A percentile compares a stretch with the other conserved stretches of the same genome.
Evolutionary conservation across 257 asterid species (phyloP).

Genomic region (Capsicum chinense): DNA sequence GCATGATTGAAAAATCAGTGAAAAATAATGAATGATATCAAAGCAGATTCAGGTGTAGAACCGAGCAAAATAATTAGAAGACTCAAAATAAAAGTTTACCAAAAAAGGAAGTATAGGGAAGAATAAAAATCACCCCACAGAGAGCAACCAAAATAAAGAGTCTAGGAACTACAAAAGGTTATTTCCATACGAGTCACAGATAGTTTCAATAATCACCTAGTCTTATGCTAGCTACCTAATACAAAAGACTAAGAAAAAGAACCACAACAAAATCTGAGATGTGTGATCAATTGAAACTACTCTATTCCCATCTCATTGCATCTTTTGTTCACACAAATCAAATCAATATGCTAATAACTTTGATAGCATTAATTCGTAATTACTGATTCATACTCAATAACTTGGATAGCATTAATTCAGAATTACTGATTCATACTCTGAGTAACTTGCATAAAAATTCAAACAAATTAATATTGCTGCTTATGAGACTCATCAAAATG

Average conservation of each 20-base stretch:
- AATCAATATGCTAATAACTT: neutral
- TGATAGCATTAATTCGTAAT: neutral
- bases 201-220: neutral
- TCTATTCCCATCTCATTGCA: neutral
- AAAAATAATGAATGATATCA: too few relatives aligned
- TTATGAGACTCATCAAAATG: neutral
- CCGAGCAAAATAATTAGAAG: too few relatives aligned
- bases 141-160: too few relatives aligned
- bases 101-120: too few relatives aligned
- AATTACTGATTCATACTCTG: neutral
- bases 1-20: too few relatives aligned
- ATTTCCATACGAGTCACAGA: too few relatives aligned
- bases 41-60: too few relatives aligned
- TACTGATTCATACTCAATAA: too few relatives aligned
- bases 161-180: too few relatives aligned
- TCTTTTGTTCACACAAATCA: slow-evolving; percentile 3
- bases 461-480: neutral
- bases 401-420: too few relatives aligned
- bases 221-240: neutral
- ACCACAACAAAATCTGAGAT: neutral
- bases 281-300: slow-evolving; percentile 5
- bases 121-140: too few relatives aligned
- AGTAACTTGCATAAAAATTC: neutral
- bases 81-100: too few relatives aligned
- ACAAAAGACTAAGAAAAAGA: neutral